Conservation (phyloP, 2,329 filamentous ascomycete genomes). For the Cladorrhinum sp. region DNA sequence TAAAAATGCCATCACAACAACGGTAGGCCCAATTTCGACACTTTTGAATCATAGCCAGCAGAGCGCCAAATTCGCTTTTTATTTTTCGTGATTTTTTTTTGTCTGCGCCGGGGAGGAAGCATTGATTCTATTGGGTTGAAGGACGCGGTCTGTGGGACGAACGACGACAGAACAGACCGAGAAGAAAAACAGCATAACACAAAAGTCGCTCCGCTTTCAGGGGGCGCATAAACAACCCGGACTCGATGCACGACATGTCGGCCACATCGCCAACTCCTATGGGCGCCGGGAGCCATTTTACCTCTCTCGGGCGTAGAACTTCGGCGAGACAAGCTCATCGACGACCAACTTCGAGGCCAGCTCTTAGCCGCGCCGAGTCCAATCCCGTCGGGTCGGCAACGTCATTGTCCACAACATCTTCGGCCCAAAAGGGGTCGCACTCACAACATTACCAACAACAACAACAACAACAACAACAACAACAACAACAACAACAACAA, state of each 20-base stretch:
- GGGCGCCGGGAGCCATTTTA: slow-evolving; percentile 44
- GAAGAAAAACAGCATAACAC: background rate
- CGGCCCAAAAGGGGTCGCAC: slow-evolving; percentile 20
- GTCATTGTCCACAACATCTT: slow-evolving; percentile 1
- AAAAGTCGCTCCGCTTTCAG: slow-evolving; percentile 23
- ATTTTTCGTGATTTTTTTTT: slow-evolving; percentile 20
- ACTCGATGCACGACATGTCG: slow-evolving; percentile 40
- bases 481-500: too few species aligned
- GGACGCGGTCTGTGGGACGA: slow-evolving; percentile 19
- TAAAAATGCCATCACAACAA: slow-evolving; percentile 33
- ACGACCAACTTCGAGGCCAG: slow-evolving; percentile 47
- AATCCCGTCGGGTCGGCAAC: slow-evolving; percentile 34
- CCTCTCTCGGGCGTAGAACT: slow-evolving; percentile 47
- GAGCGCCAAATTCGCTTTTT: slow-evolving; percentile 26
- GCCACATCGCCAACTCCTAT: slow-evolving; percentile 55
- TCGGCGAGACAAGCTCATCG: slow-evolving; percentile 55
- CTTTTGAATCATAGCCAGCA: slow-evolving; percentile 14
- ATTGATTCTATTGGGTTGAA: background rate
- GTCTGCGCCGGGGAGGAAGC: slow-evolving; percentile 7
- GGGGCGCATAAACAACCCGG: slow-evolving; percentile 4
- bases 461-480: too few species aligned
- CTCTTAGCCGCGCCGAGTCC: slow-evolving; percentile 45
- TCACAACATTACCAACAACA: too few species aligned
- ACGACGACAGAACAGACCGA: slow-evolving; percentile 13
- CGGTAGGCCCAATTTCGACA: slow-evolving; percentile 40